Evolutionary conservation across 495 filamentous ascomycete species (phyloP).

Genomic region (Pyrenula massariospora): DNA sequence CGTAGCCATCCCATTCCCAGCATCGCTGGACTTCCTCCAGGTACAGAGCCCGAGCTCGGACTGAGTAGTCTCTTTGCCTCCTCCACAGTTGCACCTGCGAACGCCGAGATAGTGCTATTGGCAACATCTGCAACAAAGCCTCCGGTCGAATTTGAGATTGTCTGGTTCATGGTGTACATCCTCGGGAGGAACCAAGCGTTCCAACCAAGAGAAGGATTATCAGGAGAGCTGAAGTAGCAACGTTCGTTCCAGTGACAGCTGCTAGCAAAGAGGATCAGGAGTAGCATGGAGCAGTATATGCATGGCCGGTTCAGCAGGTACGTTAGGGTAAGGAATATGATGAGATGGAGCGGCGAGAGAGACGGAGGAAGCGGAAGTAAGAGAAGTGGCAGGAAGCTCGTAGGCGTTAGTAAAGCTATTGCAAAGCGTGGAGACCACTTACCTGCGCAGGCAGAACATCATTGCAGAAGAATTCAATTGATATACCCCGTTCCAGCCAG

Average conservation of each 20-base stretch:
- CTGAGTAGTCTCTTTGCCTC: constrained; percentile 40
- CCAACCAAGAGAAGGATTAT: constrained; percentile 11
- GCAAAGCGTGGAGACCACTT: constrained; percentile 10
- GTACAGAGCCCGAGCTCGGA: constrained; percentile 12
- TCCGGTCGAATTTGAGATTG: constrained; percentile 7
- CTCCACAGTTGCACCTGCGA: constrained; percentile 56
- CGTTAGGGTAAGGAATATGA: constrained; percentile 80
- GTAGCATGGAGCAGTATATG: constrained; percentile 81
- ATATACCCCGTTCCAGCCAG: no score
- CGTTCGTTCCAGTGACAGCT: constrained; percentile 87
- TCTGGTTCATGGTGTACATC: constrained; percentile 13
- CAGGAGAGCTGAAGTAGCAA: constrained; percentile 58
- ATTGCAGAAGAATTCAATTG: background rate
- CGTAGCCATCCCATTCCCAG: constrained; percentile 68
- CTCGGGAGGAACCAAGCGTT: constrained; percentile 6
- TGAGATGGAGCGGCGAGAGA: constrained; percentile 73
- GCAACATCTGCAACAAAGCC: constrained; percentile 18
- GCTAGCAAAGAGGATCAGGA: constrained; percentile 77
- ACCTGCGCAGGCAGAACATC: constrained; percentile 85
- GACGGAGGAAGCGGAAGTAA: constrained; percentile 45
- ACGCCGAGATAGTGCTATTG: constrained; percentile 55
- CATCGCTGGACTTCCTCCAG: constrained; percentile 62
- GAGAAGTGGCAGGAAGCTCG: constrained; percentile 27
- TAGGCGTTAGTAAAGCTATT: background rate
- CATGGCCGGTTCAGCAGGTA: constrained; percentile 85